Evolutionary conservation across 176 grass and related monocot genomes (phyloP), one percentile per base, ranked within the genome.

Genomic region (Elymus sibiricus): DNA sequence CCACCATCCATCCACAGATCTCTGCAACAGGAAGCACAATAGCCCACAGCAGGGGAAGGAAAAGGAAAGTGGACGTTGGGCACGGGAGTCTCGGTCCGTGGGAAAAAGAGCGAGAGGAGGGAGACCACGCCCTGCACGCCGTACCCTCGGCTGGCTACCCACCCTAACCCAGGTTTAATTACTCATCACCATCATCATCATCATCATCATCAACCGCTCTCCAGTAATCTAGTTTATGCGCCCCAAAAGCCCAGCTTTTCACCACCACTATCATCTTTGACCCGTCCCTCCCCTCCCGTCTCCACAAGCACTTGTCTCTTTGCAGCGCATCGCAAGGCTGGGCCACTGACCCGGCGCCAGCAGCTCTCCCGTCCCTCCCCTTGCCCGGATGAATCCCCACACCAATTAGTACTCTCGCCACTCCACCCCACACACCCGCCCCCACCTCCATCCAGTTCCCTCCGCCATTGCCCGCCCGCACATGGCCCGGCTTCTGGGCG

Each of bases 211-310:
- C 16, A 90, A 78, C 79, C 58, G 78, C 79, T 64, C 56, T 65
- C 71, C 0, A 19, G 49, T 13, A 42, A 9, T 42, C 47, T 49
- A 53, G 88, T 90, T 79, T 76, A 79, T 74, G 64, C 84, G 60
- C 85, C 82, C 82, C n/a, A 64, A 79, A 55, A 64, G 32, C 84
- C 17, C 76, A 80, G 44, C 70, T 62, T 89, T 92, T 84, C 66
- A 86, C 84, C 64, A 68, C 64, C 16, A 55, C 46, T 46, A 53
- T 76, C 74, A 32, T 55, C 89, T 91, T 96, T 91, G 87, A 93
- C 91, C 89, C 87, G 79, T 61, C 83, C 55, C 55, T 58, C 21
- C 55, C 51, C 87, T 49, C 83, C 72, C 82, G 62, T 51, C 71
- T 26, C 28, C 89, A 39, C 87, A 59, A 77, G 77, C 83, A 35